Conservation (phyloP, 352 stramenopile genomes). For the Phytophthora pinifolia region DNA sequence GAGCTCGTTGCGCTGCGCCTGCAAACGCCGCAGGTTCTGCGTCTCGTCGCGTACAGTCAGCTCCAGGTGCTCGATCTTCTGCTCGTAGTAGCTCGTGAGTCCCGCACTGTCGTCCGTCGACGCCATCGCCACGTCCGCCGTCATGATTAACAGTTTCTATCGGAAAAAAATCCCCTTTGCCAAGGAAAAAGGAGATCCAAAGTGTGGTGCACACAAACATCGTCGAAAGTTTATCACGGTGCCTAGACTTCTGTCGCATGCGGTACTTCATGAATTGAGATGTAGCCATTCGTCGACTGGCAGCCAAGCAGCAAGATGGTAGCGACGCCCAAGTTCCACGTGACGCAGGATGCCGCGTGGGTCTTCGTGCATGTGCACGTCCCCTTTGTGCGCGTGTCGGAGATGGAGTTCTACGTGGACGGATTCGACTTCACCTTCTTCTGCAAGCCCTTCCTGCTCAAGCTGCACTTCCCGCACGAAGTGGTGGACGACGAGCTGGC, state of each 20-base stretch:
- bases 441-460: conserved; percentile 97
- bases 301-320: conserved; percentile 67
- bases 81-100: conserved; percentile 92
- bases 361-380: conserved; percentile 89
- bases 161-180: conserved; percentile 9
- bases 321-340: conserved; percentile 78
- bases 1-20: conserved; percentile 99
- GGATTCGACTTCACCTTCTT: conserved; percentile 93
- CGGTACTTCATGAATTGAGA: neutral
- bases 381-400: conserved; percentile 89
- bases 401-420: conserved; percentile 93
- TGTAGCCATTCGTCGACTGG: conserved; percentile 40
- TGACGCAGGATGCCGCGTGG: conserved; percentile 81
- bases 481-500: conserved; percentile 89
- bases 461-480: conserved; percentile 91
- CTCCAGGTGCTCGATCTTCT: conserved; percentile 96
- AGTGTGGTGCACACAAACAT: conserved; percentile 6
- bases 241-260: too few relatives aligned
- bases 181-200: too few relatives aligned
- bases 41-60: conserved; percentile 93
- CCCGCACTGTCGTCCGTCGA: conserved; percentile 40
- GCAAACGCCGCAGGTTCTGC: conserved; percentile 96
- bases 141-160: conserved; percentile 22
- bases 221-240: too few relatives aligned
- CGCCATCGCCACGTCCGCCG: conserved; percentile 44